Percentiles rank a stretch among this genome's conserved stretches.
These are phyloP conservation scores for Puya raimondii DNA, from an alignment of 176 grass and related monocot genomes.

Conservation along the genomic window DNA sequence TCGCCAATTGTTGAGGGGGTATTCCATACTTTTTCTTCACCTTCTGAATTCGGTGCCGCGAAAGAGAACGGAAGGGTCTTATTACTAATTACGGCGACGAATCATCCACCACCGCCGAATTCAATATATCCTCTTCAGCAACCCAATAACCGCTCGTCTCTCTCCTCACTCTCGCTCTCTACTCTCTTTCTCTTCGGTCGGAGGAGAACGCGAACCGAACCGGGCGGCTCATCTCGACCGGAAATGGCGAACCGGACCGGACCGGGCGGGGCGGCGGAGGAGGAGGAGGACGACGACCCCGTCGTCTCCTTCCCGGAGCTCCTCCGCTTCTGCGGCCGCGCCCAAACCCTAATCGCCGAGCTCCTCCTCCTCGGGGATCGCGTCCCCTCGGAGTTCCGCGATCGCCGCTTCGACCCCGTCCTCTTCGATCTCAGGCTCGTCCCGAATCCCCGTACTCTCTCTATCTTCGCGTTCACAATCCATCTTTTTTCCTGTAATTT, in stretches of 20 bases:
- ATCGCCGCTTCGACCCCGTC: slow-evolving; percentile 43
- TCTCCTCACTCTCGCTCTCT: not conserved
- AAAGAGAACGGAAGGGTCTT: no score
- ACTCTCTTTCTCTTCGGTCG: not conserved
- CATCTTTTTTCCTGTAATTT: not conserved
- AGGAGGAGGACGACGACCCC: slow-evolving; percentile 10
- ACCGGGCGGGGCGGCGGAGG: not conserved
- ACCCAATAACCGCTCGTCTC: not conserved
- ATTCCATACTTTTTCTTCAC: no score
- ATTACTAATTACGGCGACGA: no score
- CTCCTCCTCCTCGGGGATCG: slow-evolving; percentile 50
- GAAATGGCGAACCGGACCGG: not conserved
- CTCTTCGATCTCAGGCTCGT: slow-evolving; percentile 67
- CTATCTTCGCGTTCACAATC: not conserved
- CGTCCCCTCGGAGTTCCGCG: slow-evolving; percentile 37
- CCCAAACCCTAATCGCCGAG: slow-evolving; percentile 54
- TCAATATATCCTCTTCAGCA: no score
- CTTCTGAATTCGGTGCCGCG: no score
- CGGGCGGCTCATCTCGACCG: not conserved
- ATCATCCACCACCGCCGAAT: no score
- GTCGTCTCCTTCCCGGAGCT: slow-evolving; percentile 40
- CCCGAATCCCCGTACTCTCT: not conserved
- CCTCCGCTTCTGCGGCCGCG: slow-evolving; percentile 53
- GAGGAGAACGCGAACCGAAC: not conserved
- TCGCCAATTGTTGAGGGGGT: no score